These are phyloP conservation scores for Boechera divaricarpa DNA, from an alignment of 345 rosid genomes.

Conservation along the genomic window DNA sequence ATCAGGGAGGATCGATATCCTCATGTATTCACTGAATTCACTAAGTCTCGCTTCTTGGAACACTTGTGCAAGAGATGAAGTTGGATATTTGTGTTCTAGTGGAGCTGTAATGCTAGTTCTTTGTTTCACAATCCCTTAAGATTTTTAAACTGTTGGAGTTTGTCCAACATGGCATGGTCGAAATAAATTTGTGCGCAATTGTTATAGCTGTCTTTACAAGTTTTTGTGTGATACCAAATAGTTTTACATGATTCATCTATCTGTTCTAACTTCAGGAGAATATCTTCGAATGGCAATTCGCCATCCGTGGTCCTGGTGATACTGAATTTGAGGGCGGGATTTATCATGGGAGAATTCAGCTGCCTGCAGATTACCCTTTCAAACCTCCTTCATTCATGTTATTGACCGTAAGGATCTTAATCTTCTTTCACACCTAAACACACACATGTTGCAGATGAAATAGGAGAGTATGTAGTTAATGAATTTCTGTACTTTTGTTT, in stretches of 20 bases:
- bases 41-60: not conserved
- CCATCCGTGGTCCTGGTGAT: slow-evolving; percentile 82
- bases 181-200: not conserved
- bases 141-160: not conserved
- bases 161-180: not conserved
- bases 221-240: not conserved
- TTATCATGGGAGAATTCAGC: slow-evolving; percentile 96
- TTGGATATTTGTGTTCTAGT: not conserved
- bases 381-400: slow-evolving; percentile 98
- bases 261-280: slow-evolving; percentile 66
- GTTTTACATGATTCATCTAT: slow-evolving; percentile 1
- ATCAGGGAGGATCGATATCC: not conserved
- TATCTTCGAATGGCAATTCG: slow-evolving; percentile 98
- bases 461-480: not conserved
- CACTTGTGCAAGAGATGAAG: not conserved
- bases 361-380: slow-evolving; percentile 95
- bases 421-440: not conserved
- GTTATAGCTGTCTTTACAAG: not conserved
- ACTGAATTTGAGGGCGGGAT: slow-evolving; percentile 97
- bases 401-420: slow-evolving; percentile 62
- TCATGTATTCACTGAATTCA: slow-evolving; percentile 7
- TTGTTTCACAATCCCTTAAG: not conserved
- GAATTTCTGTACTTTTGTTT: slow-evolving; percentile 12
- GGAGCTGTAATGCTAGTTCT: not conserved
- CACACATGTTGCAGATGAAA: not conserved